These are phyloP conservation scores for Leccinellum albellum DNA, from an alignment of 768 basidiomycete species.

Conservation along the genomic window DNA sequence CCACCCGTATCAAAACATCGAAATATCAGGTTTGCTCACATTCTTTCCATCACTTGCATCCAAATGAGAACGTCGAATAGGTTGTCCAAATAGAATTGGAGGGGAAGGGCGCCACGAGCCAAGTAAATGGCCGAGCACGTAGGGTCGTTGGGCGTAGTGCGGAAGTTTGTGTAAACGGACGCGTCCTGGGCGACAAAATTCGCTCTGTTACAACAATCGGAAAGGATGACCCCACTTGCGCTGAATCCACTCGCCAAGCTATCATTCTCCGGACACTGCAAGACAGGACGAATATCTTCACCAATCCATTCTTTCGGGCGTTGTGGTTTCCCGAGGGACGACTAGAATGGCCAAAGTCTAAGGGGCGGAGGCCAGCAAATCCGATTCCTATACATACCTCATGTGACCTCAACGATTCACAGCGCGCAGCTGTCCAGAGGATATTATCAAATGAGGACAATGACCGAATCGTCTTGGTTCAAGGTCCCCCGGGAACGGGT, in stretches of 20 bases:
- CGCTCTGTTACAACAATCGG: constrained; percentile 48
- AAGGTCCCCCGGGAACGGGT: constrained; percentile 42
- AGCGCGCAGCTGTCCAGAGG: constrained; percentile 25
- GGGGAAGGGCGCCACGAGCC: neutral
- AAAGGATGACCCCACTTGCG: constrained; percentile 50
- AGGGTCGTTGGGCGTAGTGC: constrained; percentile 37
- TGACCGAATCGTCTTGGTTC: constrained; percentile 25
- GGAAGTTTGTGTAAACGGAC: constrained; percentile 24
- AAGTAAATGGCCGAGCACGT: constrained; percentile 20
- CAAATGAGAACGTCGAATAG: constrained; percentile 4
- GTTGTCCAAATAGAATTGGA: constrained; percentile 18
- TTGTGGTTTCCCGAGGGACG: constrained; percentile 27
- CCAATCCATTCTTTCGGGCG: constrained; percentile 23
- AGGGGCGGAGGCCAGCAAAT: neutral
- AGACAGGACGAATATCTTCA: constrained; percentile 8
- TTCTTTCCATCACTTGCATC: neutral
- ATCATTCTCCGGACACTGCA: constrained; percentile 26
- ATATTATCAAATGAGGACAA: constrained; percentile 24
- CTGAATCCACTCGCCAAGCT: constrained; percentile 37
- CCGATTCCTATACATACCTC: neutral
- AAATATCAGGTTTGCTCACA: constrained; percentile 35
- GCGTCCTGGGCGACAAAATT: constrained; percentile 15
- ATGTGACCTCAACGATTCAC: constrained; percentile 25
- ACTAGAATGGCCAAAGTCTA: constrained; percentile 13
- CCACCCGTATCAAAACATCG: constrained; percentile 40